Evolutionary conservation across 805 yeast genomes (phyloP).

Genomic region (Myxozyma monticola): DNA sequence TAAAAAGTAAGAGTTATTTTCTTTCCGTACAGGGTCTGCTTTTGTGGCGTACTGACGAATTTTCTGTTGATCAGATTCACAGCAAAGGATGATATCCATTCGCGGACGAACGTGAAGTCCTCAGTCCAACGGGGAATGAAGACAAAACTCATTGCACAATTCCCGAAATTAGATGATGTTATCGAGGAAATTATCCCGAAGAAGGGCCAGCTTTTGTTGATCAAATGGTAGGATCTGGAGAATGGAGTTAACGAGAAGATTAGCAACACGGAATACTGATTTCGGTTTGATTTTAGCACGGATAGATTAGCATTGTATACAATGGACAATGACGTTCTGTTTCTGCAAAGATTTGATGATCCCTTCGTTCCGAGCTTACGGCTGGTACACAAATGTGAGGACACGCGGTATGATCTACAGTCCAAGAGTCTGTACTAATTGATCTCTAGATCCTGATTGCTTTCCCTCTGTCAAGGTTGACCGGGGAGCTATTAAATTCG

Average conservation of each 20-base stretch:
- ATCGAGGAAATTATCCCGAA: constrained; percentile 86
- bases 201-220: constrained; percentile 73
- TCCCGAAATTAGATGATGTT: constrained; percentile 69
- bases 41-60: too few relatives aligned
- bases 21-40: too few relatives aligned
- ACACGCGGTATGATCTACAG: neutral
- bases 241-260: neutral
- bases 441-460: constrained; percentile 55
- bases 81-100: constrained; percentile 81
- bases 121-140: constrained; percentile 92
- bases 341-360: constrained; percentile 78
- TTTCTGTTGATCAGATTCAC: constrained; percentile 17
- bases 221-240: constrained; percentile 59
- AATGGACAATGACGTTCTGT: constrained; percentile 69
- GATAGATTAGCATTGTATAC: constrained; percentile 77
- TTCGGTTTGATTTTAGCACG: constrained; percentile 44
- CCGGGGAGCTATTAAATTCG: constrained; percentile 94
- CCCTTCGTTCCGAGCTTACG: constrained; percentile 73
- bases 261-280: too few relatives aligned
- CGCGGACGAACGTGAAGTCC: constrained; percentile 87
- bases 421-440: neutral
- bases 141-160: constrained; percentile 68
- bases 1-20: too few relatives aligned
- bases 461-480: constrained; percentile 90
- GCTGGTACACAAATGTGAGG: constrained; percentile 64